Conservation (phyloP, 805 yeast genomes). For the Saturnispora kantuleensis region DNA sequence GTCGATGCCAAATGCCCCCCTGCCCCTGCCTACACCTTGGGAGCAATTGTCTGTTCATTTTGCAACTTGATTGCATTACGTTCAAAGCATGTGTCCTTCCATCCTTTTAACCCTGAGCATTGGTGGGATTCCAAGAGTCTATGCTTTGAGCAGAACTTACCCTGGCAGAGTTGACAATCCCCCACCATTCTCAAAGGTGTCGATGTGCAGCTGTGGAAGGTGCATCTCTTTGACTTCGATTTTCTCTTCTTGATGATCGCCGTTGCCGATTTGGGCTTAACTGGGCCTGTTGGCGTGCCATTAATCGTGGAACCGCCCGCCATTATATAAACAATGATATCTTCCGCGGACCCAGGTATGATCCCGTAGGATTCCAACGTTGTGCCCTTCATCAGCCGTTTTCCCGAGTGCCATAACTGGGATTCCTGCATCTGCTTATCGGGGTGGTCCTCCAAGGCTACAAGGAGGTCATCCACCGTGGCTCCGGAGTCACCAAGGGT, state of each 20-base stretch:
- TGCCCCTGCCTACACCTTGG: conserved; percentile 45
- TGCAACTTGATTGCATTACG: conserved; percentile 75
- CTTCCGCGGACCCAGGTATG: conserved; percentile 12
- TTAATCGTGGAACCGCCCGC: too few relatives aligned
- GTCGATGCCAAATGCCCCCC: not conserved
- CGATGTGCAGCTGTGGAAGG: conserved; percentile 51
- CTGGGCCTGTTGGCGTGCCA: too few relatives aligned
- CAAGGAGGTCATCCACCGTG: conserved; percentile 41
- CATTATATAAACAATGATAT: conserved; percentile 25
- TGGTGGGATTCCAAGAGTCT: conserved; percentile 76
- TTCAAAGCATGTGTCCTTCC: conserved; percentile 77
- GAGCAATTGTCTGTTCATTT: conserved; percentile 73
- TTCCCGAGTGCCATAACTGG: conserved; percentile 27
- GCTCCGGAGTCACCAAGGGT: conserved; percentile 39
- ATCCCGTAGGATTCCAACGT: conserved; percentile 23
- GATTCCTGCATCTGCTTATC: conserved; percentile 10
- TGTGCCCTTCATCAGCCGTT: conserved; percentile 22
- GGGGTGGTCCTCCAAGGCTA: conserved; percentile 25
- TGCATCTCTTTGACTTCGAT: conserved; percentile 37
- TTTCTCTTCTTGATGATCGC: conserved; percentile 10
- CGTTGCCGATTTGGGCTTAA: too few relatives aligned
- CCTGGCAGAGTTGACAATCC: conserved; percentile 74
- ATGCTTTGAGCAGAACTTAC: conserved; percentile 81
- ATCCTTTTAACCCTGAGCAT: conserved; percentile 66
- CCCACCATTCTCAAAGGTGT: conserved; percentile 64